Evolutionary conservation across 345 rosid species (phyloP).

Genomic region (Nasturtium officinale): DNA sequence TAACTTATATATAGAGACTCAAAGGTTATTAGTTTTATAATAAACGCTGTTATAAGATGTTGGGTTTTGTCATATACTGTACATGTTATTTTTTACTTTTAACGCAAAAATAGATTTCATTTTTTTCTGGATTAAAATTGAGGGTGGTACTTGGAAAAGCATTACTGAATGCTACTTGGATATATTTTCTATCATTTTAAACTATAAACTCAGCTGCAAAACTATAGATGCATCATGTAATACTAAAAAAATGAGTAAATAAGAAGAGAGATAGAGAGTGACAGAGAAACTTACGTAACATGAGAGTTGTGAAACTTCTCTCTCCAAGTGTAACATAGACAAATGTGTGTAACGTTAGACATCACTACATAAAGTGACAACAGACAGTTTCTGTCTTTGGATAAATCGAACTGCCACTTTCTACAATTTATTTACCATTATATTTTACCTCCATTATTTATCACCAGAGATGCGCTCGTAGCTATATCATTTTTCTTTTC

Average conservation of each 20-base stretch:
- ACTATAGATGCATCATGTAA: background rate
- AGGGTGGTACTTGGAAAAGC: background rate
- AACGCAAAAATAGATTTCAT: background rate
- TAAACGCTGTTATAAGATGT: background rate
- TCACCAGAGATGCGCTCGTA: slow-evolving; percentile 27
- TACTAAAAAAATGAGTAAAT: background rate
- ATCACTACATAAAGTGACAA: slow-evolving; percentile 44
- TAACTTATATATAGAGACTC: background rate
- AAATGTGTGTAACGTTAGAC: slow-evolving; percentile 46
- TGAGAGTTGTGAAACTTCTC: slow-evolving; percentile 44
- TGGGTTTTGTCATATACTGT: background rate
- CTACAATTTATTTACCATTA: slow-evolving; percentile 24
- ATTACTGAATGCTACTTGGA: background rate
- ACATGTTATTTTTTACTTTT: background rate
- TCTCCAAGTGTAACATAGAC: slow-evolving; percentile 40
- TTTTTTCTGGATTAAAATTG: background rate
- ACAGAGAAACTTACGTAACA: slow-evolving; percentile 46
- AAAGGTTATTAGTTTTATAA: background rate
- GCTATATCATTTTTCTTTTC: background rate
- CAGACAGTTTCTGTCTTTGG: slow-evolving; percentile 44
- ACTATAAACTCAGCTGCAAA: background rate
- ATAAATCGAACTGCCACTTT: slow-evolving; percentile 49
- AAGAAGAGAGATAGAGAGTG: background rate
- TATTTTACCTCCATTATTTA: slow-evolving; percentile 35
- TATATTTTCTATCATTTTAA: background rate